Evolutionary conservation across 208 protist genomes (phyloP), one percentile per base, ranked within the genome.

Genomic region (Naegleria lovaniensis): DNA sequence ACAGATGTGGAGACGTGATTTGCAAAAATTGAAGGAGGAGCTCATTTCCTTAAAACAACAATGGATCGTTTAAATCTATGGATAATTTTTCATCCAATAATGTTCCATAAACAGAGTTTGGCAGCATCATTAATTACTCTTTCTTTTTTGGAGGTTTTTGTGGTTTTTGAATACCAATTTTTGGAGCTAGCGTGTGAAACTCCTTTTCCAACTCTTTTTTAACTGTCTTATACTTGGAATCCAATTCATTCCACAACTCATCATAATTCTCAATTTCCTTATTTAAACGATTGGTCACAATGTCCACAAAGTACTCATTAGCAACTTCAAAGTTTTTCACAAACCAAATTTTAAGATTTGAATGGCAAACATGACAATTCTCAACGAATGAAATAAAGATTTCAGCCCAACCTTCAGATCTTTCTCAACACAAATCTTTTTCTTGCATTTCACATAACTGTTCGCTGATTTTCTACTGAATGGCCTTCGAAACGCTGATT

Each of bases 1-100:
- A 25, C 19, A 43, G 7, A 25, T 90, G 22, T 90, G 89, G 89
- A 83, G 41, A 41, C 16, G 51, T 16, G 89, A 90, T 90, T 87
- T 90, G n/a, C 13, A 22, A 9, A 55, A 41, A 11, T 83, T 90
- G 55, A 83, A 83, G 52, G 43, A 67, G 22, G 25, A 85, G 52
- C 25, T 90, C 1, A 85, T 90, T 48, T 58, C 29, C 0, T 36
- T 36, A n/a, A 79, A 33, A 36, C 6, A 36, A 36, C 19, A 79
- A 19, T 79, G 67, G 67, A 13, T 67, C 55, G 55, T 67, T 4
- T 67, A 67, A 67, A 67, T 67, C 43, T 9, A 48, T 7, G 43
- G 43, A 9, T 48, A 48, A 48, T 48, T 7, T 7, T 48, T 7
- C 43, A 48, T 48, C 7, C 7, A 1, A 48, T 48, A 48, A 48